Base-by-base conservation (phyloP, 164 flowering plant genomes). In the Berberis vulgaris region DNA sequence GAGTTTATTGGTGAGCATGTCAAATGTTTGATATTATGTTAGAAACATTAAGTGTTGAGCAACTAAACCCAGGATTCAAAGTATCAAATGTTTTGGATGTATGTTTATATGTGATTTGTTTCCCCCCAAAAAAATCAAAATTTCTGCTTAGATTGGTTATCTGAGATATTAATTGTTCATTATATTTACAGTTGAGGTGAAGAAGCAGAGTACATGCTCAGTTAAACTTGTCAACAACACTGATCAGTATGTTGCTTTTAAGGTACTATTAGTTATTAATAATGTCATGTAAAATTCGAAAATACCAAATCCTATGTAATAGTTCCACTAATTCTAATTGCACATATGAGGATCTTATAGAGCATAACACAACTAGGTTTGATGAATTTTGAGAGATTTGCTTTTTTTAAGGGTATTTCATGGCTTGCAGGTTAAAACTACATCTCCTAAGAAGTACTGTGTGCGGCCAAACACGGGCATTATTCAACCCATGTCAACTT, bases 371-470 rank as follows among this genome's bases (percentile, higher is more conserved):
- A 26, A 26, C 26, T 26, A 26, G 26, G 26, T 26, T 26, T 26
- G 26, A 26, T 26, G 26, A 26, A 26, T 26, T 26, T 26, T 0
- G 26, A 60, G 5, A 45, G 41, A 26, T 10, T 44, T 50, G n/a
- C 6, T 68, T 56, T 56, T 9, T 6, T 52, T 8, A 13, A 26
- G 67, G 41, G 38, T 45, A 57, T 62, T 70, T 26, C 26, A 26
- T 52, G n/a, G 58, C 62, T 61, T 53, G 68, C 88, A 92, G 98
- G 93, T 92, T 58, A 92, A 92, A 67, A 92, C 98, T 56, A 92
- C 96, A 1, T 79, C 84, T 12, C 98, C 96, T 42, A 89, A 81
- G 82, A 84, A 75, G 64, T 89, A 89, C 54, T 86, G 84, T 69
- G 98, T 92, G 57, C 78, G 84, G 39, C 98, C 98, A 57, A 92